Evolutionary conservation across 139 green algal species (phyloP).

Genomic region (Tetradesmus lagerheimii): DNA sequence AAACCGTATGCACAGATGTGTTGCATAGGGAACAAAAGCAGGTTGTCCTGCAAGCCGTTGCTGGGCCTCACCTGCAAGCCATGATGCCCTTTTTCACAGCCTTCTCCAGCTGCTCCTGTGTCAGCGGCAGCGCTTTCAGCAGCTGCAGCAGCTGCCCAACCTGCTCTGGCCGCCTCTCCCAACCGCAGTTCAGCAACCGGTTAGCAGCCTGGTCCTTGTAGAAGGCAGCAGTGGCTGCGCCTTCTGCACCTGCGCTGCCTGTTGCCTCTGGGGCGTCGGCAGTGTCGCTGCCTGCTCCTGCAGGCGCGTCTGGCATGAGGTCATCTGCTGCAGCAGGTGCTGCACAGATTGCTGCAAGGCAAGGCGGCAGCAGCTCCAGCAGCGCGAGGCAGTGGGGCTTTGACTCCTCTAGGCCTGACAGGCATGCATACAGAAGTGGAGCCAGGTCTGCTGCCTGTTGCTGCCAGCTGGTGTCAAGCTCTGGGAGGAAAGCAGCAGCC

Average conservation of each 20-base stretch:
- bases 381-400: conserved; percentile 12
- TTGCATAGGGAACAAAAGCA: not conserved
- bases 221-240: not conserved
- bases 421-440: not conserved
- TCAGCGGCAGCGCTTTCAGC: conserved; percentile 28
- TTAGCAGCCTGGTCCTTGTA: not conserved
- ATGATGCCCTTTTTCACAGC: conserved; percentile 15
- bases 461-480: conserved; percentile 13
- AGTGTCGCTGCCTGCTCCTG: not conserved
- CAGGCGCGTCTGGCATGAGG: not conserved
- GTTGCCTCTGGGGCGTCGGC: not conserved
- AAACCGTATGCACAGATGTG: no score
- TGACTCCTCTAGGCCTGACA: conserved; percentile 16
- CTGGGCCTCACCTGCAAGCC: conserved; percentile 12
- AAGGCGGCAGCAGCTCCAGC: conserved; percentile 34
- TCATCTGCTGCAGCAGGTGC: not conserved
- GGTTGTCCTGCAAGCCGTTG: not conserved
- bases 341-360: not conserved
- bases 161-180: conserved; percentile 23
- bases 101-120: conserved; percentile 1
- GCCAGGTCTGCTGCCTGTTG: not conserved
- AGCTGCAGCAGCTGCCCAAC: conserved; percentile 27
- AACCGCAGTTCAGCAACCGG: conserved; percentile 19
- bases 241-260: not conserved
- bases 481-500: not conserved